Percentiles rank a stretch among this genome's conserved stretches.
Conservation (phyloP, 202 grass and related monocot genomes). For the Panicum hallii region DNA sequence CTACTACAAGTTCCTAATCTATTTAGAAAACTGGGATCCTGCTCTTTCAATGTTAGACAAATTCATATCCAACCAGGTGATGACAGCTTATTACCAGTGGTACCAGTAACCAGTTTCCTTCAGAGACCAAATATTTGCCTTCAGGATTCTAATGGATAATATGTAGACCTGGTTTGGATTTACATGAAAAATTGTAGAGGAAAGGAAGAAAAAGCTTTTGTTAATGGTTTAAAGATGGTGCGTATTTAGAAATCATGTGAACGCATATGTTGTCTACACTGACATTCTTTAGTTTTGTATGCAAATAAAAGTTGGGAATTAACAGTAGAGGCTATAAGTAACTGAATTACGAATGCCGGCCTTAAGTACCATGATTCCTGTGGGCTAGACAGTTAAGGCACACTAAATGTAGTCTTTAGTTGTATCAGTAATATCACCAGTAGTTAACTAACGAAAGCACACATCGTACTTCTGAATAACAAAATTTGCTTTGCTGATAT, state of each 20-base stretch:
- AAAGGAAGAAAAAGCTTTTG: conserved; percentile 5
- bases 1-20: background rate
- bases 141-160: background rate
- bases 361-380: conserved; percentile 13
- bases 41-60: background rate
- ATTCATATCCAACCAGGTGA: background rate
- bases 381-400: background rate
- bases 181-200: conserved; percentile 5
- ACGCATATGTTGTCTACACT: background rate
- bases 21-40: background rate
- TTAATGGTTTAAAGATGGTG: background rate
- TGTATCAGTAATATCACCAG: background rate
- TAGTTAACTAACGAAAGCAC: conserved; percentile 21
- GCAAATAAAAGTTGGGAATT: background rate
- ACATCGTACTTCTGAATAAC: background rate
- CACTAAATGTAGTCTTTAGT: background rate
- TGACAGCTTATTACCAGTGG: background rate
- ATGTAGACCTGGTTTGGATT: background rate
- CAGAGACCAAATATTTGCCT: background rate
- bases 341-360: conserved; percentile 1
- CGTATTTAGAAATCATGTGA: background rate
- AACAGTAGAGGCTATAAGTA: conserved; percentile 4
- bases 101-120: background rate
- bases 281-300: background rate
- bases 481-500: conserved; percentile 7